A percentile compares a stretch with the other conserved stretches of the same genome.
These are phyloP conservation scores for Didymella pinodella DNA, from an alignment of 2,329 filamentous ascomycete genomes.

Conservation along the genomic window DNA sequence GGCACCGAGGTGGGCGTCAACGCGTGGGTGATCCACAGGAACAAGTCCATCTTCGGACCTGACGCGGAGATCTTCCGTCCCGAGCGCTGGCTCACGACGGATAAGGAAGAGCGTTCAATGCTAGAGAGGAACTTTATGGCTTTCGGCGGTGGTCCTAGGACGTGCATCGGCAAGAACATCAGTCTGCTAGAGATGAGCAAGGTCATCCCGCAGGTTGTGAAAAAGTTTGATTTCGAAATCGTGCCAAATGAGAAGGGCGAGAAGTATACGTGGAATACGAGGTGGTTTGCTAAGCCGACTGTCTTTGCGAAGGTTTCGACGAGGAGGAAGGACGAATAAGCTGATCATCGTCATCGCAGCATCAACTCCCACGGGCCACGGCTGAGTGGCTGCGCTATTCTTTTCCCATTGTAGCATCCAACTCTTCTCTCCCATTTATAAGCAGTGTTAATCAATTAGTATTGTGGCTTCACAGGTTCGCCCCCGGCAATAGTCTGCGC, in stretches of 20 bases:
- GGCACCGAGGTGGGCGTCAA: slow-evolving; percentile 56
- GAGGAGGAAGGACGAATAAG: slow-evolving; percentile 5
- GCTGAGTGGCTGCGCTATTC: background rate
- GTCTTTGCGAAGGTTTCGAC: slow-evolving; percentile 3
- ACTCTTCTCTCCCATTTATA: background rate
- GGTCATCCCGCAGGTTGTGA: slow-evolving; percentile 32
- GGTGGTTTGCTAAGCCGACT: slow-evolving; percentile 20
- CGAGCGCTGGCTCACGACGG: slow-evolving; percentile 52
- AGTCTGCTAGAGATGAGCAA: slow-evolving; percentile 34
- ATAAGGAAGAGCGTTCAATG: slow-evolving; percentile 11
- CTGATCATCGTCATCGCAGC: background rate
- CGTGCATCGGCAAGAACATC: slow-evolving; percentile 39
- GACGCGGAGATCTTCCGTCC: slow-evolving; percentile 53
- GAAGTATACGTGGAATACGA: slow-evolving; percentile 14
- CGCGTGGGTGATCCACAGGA: slow-evolving; percentile 55
- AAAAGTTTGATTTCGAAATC: slow-evolving; percentile 28
- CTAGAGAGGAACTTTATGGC: slow-evolving; percentile 24
- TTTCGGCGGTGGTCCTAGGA: slow-evolving; percentile 33
- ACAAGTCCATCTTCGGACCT: slow-evolving; percentile 50
- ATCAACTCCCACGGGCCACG: background rate
- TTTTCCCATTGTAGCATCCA: background rate
- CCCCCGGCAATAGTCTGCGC: background rate
- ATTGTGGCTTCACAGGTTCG: background rate
- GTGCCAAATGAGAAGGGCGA: slow-evolving; percentile 3
- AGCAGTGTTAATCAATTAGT: background rate